Evolutionary conservation across 306 rosid species (phyloP).

Genomic region (Cotoneaster glaucophyllus): DNA sequence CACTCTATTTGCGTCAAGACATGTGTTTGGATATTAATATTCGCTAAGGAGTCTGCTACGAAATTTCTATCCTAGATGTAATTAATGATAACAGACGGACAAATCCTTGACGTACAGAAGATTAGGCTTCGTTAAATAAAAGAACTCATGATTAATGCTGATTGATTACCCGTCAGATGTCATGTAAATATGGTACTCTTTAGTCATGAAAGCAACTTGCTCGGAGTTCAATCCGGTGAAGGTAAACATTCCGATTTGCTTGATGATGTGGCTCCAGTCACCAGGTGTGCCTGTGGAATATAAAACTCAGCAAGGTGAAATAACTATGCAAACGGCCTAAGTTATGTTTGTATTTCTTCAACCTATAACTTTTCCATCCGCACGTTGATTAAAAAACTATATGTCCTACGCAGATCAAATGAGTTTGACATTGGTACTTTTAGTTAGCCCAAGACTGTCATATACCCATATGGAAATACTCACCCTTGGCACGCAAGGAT

Average conservation of each 20-base stretch:
- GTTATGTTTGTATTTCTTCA: neutral
- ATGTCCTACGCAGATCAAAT: neutral
- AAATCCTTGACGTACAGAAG: no score
- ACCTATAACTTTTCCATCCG: neutral
- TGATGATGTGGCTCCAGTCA: constrained; percentile 98
- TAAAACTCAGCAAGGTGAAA: neutral
- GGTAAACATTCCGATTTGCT: constrained; percentile 97
- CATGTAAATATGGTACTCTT: constrained; percentile 87
- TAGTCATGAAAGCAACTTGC: constrained; percentile 92
- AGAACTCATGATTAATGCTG: neutral
- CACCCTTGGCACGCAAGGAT: constrained; percentile 72
- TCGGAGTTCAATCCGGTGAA: constrained; percentile 85
- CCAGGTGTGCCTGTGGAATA: constrained; percentile 81
- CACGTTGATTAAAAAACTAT: neutral
- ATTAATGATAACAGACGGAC: no score
- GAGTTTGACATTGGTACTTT: neutral
- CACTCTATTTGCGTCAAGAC: neutral
- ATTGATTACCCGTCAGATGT: constrained; percentile 86
- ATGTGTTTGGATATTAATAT: neutral
- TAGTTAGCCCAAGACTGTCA: neutral
- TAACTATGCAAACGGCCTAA: neutral
- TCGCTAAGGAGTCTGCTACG: neutral
- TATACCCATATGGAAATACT: constrained; percentile 5
- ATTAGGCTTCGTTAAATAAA: no score
- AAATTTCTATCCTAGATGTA: no score